Evolutionary conservation across 306 rosid genomes (phyloP), one percentile per base, ranked within the genome.

Genomic region (Argentina anserina): DNA sequence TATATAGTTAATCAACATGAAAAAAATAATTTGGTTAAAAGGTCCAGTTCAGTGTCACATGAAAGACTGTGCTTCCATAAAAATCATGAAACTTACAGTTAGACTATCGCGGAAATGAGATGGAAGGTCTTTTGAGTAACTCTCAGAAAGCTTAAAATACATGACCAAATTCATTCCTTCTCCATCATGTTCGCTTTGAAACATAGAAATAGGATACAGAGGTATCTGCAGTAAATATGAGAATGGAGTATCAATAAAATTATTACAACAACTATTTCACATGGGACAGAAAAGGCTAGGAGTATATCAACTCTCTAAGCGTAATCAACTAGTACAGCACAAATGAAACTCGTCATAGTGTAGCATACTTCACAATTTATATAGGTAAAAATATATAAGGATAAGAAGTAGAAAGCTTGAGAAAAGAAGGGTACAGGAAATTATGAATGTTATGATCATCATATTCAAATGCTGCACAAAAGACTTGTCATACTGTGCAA

Each of bases 181-280:
- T 74, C 99, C 99, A 45, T 94, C 99, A 78, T 82, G 86, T 82
- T 94, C 93, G 23, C 96, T 90, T 82, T 89, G 97, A 72, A 94
- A 94, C 80, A 94, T 74, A 7, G 91, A 23, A 69, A 87, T 87
- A 65, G 99, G 84, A 77, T 94, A 94, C 56, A 91, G 79, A 26
- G 99, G 99, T 73, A 94, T 87, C 99, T 94, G 90, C 87, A 90
- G 60, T 39, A 26, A 37, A 76, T 45, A 64, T 43, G 21, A 67
- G 67, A 73, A 76, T 8, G 73, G 73, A 55, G 29, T 50, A 12
- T 28, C 47, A 17, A n/a, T 26, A 64, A 62, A 47, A 36, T 14
- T 40, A 25, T 42, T 5, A 45, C 23, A 33, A 73, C 12, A 34
- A 37, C 0, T 9, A 37, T 37, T 37, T 14, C 37, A 34, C 26